Base-by-base conservation (phyloP, 768 basidiomycete genomes). In the Trametes maxima region DNA sequence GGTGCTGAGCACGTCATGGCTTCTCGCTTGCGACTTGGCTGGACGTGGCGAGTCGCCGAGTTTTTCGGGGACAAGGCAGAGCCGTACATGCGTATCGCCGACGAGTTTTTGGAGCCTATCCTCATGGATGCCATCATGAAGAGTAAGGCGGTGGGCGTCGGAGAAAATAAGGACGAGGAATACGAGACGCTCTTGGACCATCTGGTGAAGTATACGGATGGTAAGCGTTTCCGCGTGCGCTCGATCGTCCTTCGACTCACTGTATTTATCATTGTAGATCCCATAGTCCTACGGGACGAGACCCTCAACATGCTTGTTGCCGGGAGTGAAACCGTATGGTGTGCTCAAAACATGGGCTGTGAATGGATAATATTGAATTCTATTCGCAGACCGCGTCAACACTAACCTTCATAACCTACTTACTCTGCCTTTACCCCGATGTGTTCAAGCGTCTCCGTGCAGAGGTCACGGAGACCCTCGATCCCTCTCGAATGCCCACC, bases 101-200 rank as follows among this genome's bases (percentile, higher is more conserved):
- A 79, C 51, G 66, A 62, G 21, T 76, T 75, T 52, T 63, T 80
- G 19, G 68, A 76, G 16, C 79, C 78, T 0, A 78, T 80, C 49
- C 54, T 80, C 35, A 62, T 72, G 52, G 72, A 70, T 24, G 79
- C 60, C 10, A 47, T 64, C n/a, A 22, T 24, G 39, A 64, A 60
- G 44, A 55, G 57, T 17, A 56, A 36, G 2, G 45, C 22, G 19
- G 43, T 37, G 25, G 55, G 42, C 10, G 62, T 14, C 4, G 55
- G 37, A n/a, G 40, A 51, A 19, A 54, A 69, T 19, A 51, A 65
- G 13, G 50, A 1, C 1, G 47, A 47, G 1, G 78, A 77, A 3
- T 68, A 70, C 19, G 76, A 73, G 40, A 80, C 80, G 0, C 57
- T 82, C 11, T 60, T 82, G 7, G 80, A 79, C 44, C 69, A 78